phyloP scores from a whole-genome alignment of 768 basidiomycete genomes.

The Pulveroboletus sp. region DNA sequence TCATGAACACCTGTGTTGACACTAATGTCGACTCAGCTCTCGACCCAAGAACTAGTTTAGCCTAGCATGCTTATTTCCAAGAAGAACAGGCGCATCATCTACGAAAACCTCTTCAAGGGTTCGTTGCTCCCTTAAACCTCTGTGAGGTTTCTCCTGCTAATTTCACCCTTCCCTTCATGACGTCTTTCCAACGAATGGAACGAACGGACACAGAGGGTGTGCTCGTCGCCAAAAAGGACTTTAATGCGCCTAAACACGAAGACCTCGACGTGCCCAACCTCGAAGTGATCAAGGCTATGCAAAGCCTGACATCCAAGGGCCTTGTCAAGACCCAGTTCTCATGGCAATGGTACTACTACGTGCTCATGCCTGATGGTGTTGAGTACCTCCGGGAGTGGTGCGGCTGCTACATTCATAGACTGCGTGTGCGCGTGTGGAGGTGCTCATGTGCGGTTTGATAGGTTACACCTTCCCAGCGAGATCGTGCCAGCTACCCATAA shows the following conservation, averaged over 20 bases:
- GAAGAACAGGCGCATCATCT: conserved; percentile 91
- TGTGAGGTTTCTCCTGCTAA: neutral
- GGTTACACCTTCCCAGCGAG: conserved; percentile 92
- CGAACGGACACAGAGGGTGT: conserved; percentile 74
- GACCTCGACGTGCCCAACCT: conserved; percentile 75
- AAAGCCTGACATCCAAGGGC: conserved; percentile 70
- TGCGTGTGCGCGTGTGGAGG: neutral
- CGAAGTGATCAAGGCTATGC: conserved; percentile 69
- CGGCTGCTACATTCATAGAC: conserved; percentile 5
- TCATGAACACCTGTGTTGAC: neutral
- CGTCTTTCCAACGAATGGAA: neutral
- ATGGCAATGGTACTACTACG: conserved; percentile 99
- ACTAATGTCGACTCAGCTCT: conserved; percentile 21
- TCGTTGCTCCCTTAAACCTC: conserved; percentile 21
- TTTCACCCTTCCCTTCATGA: neutral
- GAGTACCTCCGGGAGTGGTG: conserved; percentile 93
- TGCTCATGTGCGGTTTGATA: conserved; percentile 26
- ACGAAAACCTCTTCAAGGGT: conserved; percentile 99
- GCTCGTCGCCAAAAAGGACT: conserved; percentile 99
- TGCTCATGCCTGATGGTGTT: conserved; percentile 94
- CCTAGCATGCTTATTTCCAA: conserved; percentile 95
- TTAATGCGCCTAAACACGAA: conserved; percentile 95
- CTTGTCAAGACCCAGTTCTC: conserved; percentile 99
- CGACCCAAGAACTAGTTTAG: conserved; percentile 25
- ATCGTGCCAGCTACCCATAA: conserved; percentile 98